Conservation (phyloP, 2,329 filamentous ascomycete genomes). For the Sporothrix pallida region DNA sequence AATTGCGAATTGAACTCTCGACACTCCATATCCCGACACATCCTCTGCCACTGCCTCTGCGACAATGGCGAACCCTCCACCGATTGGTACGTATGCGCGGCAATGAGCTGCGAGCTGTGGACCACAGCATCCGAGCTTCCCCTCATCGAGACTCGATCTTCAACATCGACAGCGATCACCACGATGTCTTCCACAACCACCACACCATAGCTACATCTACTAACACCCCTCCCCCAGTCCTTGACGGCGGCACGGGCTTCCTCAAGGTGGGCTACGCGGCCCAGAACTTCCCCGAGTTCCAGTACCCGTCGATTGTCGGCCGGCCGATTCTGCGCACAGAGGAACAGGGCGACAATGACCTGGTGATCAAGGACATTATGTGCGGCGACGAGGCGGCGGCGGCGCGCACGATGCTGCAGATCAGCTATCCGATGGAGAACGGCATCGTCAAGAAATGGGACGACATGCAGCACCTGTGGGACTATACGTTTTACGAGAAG, state of each 20-base stretch:
- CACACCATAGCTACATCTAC: slow-evolving; percentile 34
- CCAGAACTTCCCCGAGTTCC: slow-evolving; percentile 99
- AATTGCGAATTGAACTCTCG: neutral
- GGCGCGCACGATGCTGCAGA: slow-evolving; percentile 95
- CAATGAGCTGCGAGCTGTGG: neutral
- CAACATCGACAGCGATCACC: too few relatives aligned
- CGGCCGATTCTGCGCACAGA: slow-evolving; percentile 96
- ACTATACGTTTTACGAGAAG: slow-evolving; percentile 98
- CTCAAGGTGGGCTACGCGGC: slow-evolving; percentile 99
- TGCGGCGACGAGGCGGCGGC: slow-evolving; percentile 97
- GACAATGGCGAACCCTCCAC: slow-evolving; percentile 58
- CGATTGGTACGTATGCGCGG: slow-evolving; percentile 55
- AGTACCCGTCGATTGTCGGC: slow-evolving; percentile 97
- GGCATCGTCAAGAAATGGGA: slow-evolving; percentile 99
- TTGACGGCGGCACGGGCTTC: slow-evolving; percentile 99
- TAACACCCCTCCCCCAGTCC: slow-evolving; percentile 66
- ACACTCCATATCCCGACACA: neutral
- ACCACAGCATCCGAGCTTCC: neutral
- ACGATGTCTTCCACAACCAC: neutral
- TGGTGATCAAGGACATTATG: slow-evolving; percentile 96
- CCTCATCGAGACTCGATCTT: neutral
- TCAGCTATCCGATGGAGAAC: slow-evolving; percentile 99
- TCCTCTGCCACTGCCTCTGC: neutral
- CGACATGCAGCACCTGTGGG: slow-evolving; percentile 99
- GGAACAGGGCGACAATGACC: slow-evolving; percentile 69